Conservation (phyloP, 345 rosid genomes). For the Barbarea vulgaris region DNA sequence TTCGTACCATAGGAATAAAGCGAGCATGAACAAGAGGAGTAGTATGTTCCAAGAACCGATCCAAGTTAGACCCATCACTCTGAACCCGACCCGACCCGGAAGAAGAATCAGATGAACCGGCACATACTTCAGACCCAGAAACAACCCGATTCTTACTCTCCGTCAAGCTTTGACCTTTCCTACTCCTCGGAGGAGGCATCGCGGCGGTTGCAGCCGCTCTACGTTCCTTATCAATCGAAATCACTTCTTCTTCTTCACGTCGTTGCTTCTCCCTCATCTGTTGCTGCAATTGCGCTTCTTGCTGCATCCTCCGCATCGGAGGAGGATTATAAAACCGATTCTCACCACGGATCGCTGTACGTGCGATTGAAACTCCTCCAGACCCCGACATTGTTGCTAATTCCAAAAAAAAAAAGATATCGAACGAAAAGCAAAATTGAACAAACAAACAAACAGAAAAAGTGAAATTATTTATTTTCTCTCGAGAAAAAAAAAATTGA, state of each 20-base stretch:
- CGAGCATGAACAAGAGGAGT: conserved; percentile 73
- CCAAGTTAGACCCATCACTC: conserved; percentile 63
- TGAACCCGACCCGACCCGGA: conserved; percentile 44
- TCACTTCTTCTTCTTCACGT: conserved; percentile 25
- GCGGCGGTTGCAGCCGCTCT: background rate
- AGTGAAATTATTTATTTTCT: background rate
- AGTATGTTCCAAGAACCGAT: conserved; percentile 86
- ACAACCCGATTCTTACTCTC: conserved; percentile 41
- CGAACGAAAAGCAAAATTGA: conserved; percentile 29
- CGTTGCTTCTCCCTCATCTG: conserved; percentile 40
- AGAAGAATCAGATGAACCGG: conserved; percentile 47
- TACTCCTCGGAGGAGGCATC: conserved; percentile 19
- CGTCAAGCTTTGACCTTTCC: conserved; percentile 11
- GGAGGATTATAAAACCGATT: conserved; percentile 59
- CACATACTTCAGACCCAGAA: conserved; percentile 43
- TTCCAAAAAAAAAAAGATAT: conserved; percentile 1
- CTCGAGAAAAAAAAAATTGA: background rate
- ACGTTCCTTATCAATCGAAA: conserved; percentile 35
- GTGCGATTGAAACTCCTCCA: conserved; percentile 47
- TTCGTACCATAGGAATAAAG: conserved; percentile 61
- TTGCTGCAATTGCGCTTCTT: conserved; percentile 49
- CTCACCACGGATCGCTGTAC: conserved; percentile 49
- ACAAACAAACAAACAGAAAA: background rate
- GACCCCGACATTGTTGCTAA: conserved; percentile 49
- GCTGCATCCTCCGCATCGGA: conserved; percentile 48